These are phyloP conservation scores for Plectosphaerella cucumerina DNA, from an alignment of 2,329 filamentous ascomycete genomes.

Conservation along the genomic window DNA sequence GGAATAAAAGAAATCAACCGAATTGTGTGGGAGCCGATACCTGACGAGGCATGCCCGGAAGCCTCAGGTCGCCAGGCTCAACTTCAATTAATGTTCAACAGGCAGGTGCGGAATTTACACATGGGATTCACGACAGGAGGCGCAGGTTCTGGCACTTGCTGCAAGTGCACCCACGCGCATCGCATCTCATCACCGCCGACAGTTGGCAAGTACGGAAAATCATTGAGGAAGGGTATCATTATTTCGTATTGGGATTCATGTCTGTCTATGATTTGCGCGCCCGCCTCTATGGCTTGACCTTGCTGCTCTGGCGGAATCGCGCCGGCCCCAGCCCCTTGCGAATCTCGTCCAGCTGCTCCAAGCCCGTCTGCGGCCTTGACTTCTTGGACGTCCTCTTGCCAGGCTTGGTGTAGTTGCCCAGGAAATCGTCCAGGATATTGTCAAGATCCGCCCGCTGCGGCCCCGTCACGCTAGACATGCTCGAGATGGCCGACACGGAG, in stretches of 20 bases:
- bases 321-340: conserved; percentile 75
- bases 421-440: conserved; percentile 87
- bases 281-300: neutral
- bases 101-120: too few species aligned
- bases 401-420: conserved; percentile 67
- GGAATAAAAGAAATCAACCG: too few species aligned
- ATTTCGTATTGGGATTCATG: neutral
- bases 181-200: too few species aligned
- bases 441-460: conserved; percentile 77
- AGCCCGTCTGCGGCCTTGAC: conserved; percentile 72
- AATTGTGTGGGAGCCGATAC: too few species aligned
- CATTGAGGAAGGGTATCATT: conserved; percentile 1
- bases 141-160: too few species aligned
- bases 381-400: conserved; percentile 77
- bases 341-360: conserved; percentile 90
- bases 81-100: too few species aligned
- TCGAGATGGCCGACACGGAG: conserved; percentile 58
- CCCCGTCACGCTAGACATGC: conserved; percentile 63
- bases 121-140: too few species aligned
- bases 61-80: too few species aligned
- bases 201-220: too few species aligned
- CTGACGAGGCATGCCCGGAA: too few species aligned
- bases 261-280: neutral
- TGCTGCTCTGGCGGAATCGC: conserved; percentile 39
- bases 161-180: too few species aligned